Conservation (phyloP, 1,284 basidiomycete species). For the Ceratobasidium theobromae region DNA sequence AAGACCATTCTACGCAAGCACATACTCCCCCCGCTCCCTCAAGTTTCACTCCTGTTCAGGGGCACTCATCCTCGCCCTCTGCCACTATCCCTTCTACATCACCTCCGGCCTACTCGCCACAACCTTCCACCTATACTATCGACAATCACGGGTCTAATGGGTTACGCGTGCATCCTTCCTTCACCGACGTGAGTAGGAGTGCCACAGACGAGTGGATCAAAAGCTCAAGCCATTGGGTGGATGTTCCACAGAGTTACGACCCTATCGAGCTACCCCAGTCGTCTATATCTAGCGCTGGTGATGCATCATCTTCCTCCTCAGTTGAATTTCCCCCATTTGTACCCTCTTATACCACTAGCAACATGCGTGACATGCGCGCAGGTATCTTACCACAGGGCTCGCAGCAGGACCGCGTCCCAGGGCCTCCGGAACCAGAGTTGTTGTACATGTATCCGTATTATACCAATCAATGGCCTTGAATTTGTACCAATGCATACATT, state of each 20-base stretch:
- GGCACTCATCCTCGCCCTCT: slow-evolving; percentile 26
- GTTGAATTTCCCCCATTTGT: slow-evolving; percentile 20
- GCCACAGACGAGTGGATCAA: background rate
- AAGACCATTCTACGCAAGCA: slow-evolving; percentile 8
- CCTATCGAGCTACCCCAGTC: slow-evolving; percentile 4
- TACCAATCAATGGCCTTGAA: slow-evolving; percentile 15
- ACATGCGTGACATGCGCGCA: slow-evolving; percentile 2
- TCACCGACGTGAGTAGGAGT: slow-evolving; percentile 9
- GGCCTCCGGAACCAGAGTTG: slow-evolving; percentile 6
- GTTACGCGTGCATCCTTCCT: slow-evolving; percentile 4
- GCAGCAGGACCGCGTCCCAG: slow-evolving; percentile 20
- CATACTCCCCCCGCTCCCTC: slow-evolving; percentile 22
- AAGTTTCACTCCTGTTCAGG: slow-evolving; percentile 16
- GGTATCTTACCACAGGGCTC: slow-evolving; percentile 1
- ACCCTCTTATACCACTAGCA: slow-evolving; percentile 23
- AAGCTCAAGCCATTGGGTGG: slow-evolving; percentile 1
- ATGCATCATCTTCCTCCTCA: slow-evolving; percentile 22
- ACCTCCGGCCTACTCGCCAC: slow-evolving; percentile 24
- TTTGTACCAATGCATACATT: slow-evolving; percentile 4
- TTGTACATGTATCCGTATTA: slow-evolving; percentile 21
- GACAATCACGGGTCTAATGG: background rate
- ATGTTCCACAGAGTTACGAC: slow-evolving; percentile 7
- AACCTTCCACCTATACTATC: background rate
- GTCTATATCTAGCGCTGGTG: slow-evolving; percentile 1
- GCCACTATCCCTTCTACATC: slow-evolving; percentile 30